Conservation (phyloP, 2,329 filamentous ascomycete genomes). For the Aspergillus puulaauensis region DNA sequence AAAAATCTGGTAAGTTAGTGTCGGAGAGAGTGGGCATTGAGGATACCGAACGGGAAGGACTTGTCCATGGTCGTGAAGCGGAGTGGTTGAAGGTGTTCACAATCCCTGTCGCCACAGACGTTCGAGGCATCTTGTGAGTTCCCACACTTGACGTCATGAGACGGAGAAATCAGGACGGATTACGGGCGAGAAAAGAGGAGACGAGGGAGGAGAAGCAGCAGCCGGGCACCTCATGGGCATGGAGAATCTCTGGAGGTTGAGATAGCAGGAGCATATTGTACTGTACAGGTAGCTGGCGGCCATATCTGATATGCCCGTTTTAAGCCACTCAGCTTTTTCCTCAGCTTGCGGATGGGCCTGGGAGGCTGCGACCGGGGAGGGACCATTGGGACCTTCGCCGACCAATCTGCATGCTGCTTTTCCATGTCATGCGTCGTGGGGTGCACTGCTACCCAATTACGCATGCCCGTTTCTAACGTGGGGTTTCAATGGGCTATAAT, state of each 20-base stretch:
- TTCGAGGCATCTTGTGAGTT: constrained; percentile 6
- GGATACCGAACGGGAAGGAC: constrained; percentile 9
- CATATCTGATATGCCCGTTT: constrained; percentile 4
- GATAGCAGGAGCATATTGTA: not conserved
- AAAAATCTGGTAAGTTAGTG: constrained; percentile 5
- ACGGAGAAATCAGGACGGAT: not conserved
- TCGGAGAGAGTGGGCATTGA: constrained; percentile 9
- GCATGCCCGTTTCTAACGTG: constrained; percentile 5
- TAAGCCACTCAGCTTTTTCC: constrained; percentile 1
- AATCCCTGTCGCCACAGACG: constrained; percentile 12
- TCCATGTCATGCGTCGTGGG: constrained; percentile 11
- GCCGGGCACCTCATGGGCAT: not conserved
- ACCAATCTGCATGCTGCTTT: not conserved
- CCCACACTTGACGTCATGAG: constrained; percentile 13
- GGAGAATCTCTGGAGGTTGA: not conserved
- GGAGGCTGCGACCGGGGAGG: constrained; percentile 7
- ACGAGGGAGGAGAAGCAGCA: not conserved
- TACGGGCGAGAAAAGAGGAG: not conserved
- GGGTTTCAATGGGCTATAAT: constrained; percentile 10
- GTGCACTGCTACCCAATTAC: constrained; percentile 3
- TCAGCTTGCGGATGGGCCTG: constrained; percentile 1
- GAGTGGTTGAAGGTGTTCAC: constrained; percentile 10
- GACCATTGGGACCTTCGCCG: not conserved
- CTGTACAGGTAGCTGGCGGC: not conserved
- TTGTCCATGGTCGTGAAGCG: constrained; percentile 7